phyloP scores from a whole-genome alignment of 352 stramenopile genomes.

The Achlya hypogyna region DNA sequence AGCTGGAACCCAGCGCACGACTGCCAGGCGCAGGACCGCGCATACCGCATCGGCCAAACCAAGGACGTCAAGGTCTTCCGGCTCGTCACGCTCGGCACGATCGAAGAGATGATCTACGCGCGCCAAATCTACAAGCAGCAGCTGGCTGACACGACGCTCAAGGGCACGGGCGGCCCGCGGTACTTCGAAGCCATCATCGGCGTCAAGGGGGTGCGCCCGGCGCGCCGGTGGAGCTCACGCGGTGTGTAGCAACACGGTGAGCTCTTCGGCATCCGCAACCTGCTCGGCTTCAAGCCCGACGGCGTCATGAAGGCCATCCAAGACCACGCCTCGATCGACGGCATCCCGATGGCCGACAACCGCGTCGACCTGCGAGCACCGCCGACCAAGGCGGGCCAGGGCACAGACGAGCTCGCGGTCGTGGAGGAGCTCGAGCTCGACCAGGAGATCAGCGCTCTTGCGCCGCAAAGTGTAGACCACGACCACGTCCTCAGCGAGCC shows the following conservation, averaged over 20 bases:
- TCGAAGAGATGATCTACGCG: slow-evolving; percentile 86
- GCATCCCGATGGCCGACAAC: slow-evolving; percentile 1
- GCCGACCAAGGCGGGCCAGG: not conserved
- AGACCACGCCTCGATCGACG: slow-evolving; percentile 23
- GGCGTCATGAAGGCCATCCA: slow-evolving; percentile 70
- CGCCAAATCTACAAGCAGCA: slow-evolving; percentile 84
- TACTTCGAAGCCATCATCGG: slow-evolving; percentile 80
- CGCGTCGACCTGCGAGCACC: not conserved
- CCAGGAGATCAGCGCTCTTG: slow-evolving; percentile 3
- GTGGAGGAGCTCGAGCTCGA: slow-evolving; percentile 15
- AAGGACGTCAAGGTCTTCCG: slow-evolving; percentile 80
- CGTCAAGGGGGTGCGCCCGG: slow-evolving; percentile 28
- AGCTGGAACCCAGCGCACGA: slow-evolving; percentile 84
- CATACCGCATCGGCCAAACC: slow-evolving; percentile 80
- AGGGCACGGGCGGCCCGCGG: slow-evolving; percentile 47
- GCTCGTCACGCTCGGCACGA: slow-evolving; percentile 72
- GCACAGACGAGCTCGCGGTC: not conserved
- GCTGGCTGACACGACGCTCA: slow-evolving; percentile 69
- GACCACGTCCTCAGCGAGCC: not conserved
- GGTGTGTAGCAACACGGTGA: slow-evolving; percentile 44
- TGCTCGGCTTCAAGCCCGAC: slow-evolving; percentile 64
- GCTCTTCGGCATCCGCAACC: slow-evolving; percentile 66
- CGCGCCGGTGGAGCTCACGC: not conserved
- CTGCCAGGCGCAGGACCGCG: slow-evolving; percentile 71
- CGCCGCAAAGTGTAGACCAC: not conserved